Evolutionary conservation across 2,329 filamentous ascomycete species (phyloP).

Genomic region (Verticillium nonalfalfae): DNA sequence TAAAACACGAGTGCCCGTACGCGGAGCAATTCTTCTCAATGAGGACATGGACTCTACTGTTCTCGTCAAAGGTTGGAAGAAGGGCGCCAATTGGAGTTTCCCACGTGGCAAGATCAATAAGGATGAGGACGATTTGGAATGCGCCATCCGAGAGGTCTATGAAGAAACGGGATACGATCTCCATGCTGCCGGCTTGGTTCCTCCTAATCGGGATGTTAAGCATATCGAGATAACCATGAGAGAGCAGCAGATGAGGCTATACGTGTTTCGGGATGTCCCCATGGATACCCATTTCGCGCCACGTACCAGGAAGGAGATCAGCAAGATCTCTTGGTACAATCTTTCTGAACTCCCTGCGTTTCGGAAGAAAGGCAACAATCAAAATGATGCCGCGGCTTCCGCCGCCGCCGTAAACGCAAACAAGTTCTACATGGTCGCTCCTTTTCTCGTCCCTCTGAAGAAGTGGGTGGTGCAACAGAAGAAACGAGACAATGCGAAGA

Average conservation of each 20-base stretch:
- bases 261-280: slow-evolving; percentile 83
- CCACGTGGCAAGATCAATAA: slow-evolving; percentile 97
- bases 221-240: slow-evolving; percentile 84
- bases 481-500: slow-evolving; percentile 56
- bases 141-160: slow-evolving; percentile 88
- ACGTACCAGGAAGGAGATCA: slow-evolving; percentile 92
- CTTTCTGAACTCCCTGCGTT: slow-evolving; percentile 81
- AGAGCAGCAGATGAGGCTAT: slow-evolving; percentile 88
- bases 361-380: slow-evolving; percentile 58
- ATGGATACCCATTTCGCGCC: slow-evolving; percentile 85
- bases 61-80: slow-evolving; percentile 97
- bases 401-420: slow-evolving; percentile 57
- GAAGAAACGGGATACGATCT: slow-evolving; percentile 94
- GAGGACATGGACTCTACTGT: slow-evolving; percentile 90
- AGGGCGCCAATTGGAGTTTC: slow-evolving; percentile 92
- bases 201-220: slow-evolving; percentile 65
- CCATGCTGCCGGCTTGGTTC: slow-evolving; percentile 66
- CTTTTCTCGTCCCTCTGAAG: slow-evolving; percentile 78
- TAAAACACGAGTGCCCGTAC: slow-evolving; percentile 89
- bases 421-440: slow-evolving; percentile 98
- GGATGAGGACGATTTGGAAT: slow-evolving; percentile 88
- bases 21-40: slow-evolving; percentile 90
- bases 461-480: slow-evolving; percentile 87
- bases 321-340: slow-evolving; percentile 93
- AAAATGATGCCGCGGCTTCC: slow-evolving; percentile 40